phyloP scores from a whole-genome alignment of 345 rosid species.

The Conringia planisiliqua region DNA sequence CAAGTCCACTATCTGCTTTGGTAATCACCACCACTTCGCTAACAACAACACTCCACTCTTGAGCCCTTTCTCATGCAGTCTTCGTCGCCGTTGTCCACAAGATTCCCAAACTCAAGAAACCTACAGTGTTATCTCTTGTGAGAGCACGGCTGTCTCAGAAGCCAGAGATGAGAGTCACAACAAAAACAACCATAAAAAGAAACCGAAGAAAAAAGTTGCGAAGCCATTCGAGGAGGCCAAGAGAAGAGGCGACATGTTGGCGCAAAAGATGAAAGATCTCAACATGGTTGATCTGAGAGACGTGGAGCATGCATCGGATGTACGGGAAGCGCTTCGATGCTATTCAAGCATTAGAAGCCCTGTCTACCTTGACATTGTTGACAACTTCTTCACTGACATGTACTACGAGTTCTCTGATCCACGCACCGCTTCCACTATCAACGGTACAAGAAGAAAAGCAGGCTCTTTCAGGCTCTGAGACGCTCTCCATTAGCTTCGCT shows the following conservation, averaged over 20 bases:
- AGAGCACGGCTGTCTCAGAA: constrained; percentile 39
- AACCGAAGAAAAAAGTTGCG: constrained; percentile 31
- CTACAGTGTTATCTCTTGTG: constrained; percentile 32
- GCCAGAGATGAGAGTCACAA: constrained; percentile 30
- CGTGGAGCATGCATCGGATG: constrained; percentile 69
- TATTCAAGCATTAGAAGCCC: constrained; percentile 83
- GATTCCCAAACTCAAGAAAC: constrained; percentile 30
- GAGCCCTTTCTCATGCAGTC: constrained; percentile 40
- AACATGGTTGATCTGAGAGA: constrained; percentile 76
- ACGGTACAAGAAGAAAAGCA: constrained; percentile 37
- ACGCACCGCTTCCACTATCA: constrained; percentile 39
- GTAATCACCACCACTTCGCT: constrained; percentile 43
- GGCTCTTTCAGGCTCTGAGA: constrained; percentile 48
- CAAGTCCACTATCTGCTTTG: constrained; percentile 46
- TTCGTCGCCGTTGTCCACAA: constrained; percentile 16
- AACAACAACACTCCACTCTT: constrained; percentile 41
- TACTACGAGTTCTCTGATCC: constrained; percentile 66
- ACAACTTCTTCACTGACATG: constrained; percentile 78
- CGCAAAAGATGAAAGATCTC: constrained; percentile 79
- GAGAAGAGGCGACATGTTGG: constrained; percentile 48
- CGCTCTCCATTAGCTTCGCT: background rate
- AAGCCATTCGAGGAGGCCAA: constrained; percentile 8
- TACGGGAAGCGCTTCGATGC: constrained; percentile 81
- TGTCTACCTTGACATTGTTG: constrained; percentile 73
- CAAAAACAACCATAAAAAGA: constrained; percentile 31